Evolutionary conservation across 169 alveolate genomes (phyloP).

Genomic region (Plasmodium blacklocki): DNA sequence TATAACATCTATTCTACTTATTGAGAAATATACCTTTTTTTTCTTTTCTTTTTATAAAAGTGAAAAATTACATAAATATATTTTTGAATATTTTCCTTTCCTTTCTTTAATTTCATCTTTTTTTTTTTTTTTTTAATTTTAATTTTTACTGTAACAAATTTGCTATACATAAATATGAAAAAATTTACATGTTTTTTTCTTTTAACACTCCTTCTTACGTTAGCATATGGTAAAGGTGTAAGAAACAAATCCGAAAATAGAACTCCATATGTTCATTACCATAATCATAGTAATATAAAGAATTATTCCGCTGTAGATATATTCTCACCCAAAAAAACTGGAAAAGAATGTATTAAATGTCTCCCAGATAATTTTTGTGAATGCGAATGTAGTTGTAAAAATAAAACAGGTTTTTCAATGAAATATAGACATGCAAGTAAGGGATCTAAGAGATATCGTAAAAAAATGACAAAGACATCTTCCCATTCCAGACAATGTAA

Average conservation of each 20-base stretch:
- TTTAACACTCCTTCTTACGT: constrained; percentile 6
- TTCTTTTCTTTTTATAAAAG: not conserved
- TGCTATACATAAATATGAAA: constrained; percentile 14
- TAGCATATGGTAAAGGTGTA: constrained; percentile 17
- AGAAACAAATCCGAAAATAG: constrained; percentile 13
- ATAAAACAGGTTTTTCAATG: constrained; percentile 73
- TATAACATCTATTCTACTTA: too few relatives aligned
- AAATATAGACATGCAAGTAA: constrained; percentile 63
- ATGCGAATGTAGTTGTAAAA: constrained; percentile 70
- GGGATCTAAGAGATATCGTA: constrained; percentile 18
- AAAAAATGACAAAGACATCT: not conserved
- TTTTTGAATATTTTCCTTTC: constrained; percentile 1
- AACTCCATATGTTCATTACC: constrained; percentile 4
- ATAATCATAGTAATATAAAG: constrained; percentile 1
- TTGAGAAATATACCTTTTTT: too few relatives aligned
- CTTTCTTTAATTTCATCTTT: not conserved
- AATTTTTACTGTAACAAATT: not conserved
- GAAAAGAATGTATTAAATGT: constrained; percentile 59
- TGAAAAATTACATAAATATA: constrained; percentile 8
- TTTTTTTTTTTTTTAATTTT: not conserved
- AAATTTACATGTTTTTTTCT: constrained; percentile 2
- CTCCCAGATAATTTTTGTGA: constrained; percentile 72
- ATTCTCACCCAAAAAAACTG: constrained; percentile 40
- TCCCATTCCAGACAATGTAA: constrained; percentile 22
- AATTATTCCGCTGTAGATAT: constrained; percentile 48